A percentile compares a stretch with the other conserved stretches of the same genome.
phyloP scores from a whole-genome alignment of 176 grass and related monocot species.

The Leersia perrieri region DNA sequence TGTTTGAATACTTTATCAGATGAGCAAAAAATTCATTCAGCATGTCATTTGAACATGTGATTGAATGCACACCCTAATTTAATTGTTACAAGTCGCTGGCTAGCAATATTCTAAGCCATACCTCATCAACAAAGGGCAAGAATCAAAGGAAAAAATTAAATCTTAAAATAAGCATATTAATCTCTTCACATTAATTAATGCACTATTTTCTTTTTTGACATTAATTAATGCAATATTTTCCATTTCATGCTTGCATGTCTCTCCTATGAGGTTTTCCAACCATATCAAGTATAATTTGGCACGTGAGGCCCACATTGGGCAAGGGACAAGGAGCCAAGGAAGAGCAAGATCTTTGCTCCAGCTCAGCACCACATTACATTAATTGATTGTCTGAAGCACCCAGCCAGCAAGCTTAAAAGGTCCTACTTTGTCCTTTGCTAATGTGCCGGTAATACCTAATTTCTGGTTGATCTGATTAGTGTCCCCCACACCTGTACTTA shows the following conservation, averaged over 20 bases:
- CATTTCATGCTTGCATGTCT: neutral
- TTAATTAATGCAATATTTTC: too few species aligned
- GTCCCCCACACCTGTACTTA: slow-evolving; percentile 29
- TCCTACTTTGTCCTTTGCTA: slow-evolving; percentile 28
- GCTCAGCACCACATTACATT: slow-evolving; percentile 45
- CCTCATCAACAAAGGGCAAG: neutral
- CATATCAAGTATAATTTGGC: neutral
- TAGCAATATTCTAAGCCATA: neutral
- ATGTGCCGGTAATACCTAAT: slow-evolving; percentile 42
- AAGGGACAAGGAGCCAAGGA: neutral
- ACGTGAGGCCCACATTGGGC: neutral
- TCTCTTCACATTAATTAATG: too few species aligned
- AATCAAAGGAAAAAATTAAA: neutral
- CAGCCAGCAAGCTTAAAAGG: neutral
- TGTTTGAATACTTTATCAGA: neutral
- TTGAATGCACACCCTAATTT: neutral
- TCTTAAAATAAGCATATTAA: too few species aligned
- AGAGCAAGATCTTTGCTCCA: slow-evolving; percentile 21
- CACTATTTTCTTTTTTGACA: too few species aligned
- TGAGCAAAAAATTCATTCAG: neutral
- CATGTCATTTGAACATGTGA: neutral
- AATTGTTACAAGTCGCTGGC: neutral
- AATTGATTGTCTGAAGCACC: slow-evolving; percentile 12
- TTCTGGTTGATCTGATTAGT: slow-evolving; percentile 20
- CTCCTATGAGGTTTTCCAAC: neutral